phyloP scores from a whole-genome alignment of 768 basidiomycete species.

The Leccinellum albellum region DNA sequence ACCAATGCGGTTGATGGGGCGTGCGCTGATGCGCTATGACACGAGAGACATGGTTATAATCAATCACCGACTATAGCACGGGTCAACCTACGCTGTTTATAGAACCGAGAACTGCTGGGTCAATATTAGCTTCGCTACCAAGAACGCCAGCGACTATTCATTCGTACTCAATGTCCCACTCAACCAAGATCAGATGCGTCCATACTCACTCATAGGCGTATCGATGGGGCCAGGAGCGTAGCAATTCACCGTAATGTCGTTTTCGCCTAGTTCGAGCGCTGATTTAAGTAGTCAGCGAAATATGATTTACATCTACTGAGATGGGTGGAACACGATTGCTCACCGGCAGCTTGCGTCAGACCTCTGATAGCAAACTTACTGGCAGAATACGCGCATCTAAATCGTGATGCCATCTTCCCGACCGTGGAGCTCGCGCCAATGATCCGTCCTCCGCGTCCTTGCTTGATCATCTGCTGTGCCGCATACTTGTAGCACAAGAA shows the following conservation, averaged over 20 bases:
- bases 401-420: neutral
- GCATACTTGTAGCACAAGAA: neutral
- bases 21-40: neutral
- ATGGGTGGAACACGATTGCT: neutral
- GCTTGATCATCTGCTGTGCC: neutral
- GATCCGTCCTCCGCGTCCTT: neutral
- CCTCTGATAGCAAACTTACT: neutral
- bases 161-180: neutral
- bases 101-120: neutral
- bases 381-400: neutral
- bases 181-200: neutral
- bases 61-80: neutral
- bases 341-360: neutral
- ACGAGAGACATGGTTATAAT: neutral
- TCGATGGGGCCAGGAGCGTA: neutral
- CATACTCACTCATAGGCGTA: neutral
- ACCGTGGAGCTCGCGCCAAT: neutral
- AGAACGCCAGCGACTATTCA: neutral
- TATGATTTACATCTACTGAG: neutral
- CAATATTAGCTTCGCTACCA: neutral
- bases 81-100: neutral
- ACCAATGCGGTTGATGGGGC: conserved; percentile 12
- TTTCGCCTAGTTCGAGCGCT: neutral
- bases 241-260: neutral
- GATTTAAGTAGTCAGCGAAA: neutral